Percentiles rank a stretch among this genome's conserved stretches.
These are phyloP conservation scores for Naumovozyma castellii DNA, from an alignment of 805 yeast genomes.

Conservation along the genomic window DNA sequence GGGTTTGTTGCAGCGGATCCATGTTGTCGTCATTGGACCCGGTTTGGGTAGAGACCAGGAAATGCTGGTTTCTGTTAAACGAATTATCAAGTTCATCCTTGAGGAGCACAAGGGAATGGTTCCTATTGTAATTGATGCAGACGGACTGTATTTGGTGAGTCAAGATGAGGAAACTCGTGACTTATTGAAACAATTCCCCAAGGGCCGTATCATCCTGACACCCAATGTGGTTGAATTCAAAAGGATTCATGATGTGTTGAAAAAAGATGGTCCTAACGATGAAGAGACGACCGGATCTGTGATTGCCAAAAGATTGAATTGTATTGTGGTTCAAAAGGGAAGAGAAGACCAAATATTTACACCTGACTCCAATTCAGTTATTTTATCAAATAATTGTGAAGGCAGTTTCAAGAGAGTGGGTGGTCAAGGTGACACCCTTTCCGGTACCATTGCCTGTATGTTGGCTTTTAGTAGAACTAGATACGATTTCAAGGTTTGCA, in stretches of 20 bases:
- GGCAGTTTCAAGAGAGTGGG: slow-evolving; percentile 83
- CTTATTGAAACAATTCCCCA: slow-evolving; percentile 40
- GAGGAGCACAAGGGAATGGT: slow-evolving; percentile 46
- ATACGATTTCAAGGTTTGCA: slow-evolving; percentile 56
- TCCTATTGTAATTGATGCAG: slow-evolving; percentile 86
- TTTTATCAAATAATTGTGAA: slow-evolving; percentile 35
- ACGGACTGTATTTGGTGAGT: slow-evolving; percentile 64
- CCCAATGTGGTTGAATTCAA: slow-evolving; percentile 85
- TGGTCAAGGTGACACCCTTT: slow-evolving; percentile 92
- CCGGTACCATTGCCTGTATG: slow-evolving; percentile 78
- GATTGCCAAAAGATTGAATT: slow-evolving; percentile 19
- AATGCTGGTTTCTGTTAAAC: slow-evolving; percentile 53
- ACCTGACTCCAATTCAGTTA: slow-evolving; percentile 38
- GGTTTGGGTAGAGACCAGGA: slow-evolving; percentile 79
- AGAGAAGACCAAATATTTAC: slow-evolving; percentile 41
- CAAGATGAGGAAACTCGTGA: slow-evolving; percentile 16
- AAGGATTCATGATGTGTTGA: slow-evolving; percentile 53
- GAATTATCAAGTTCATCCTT: slow-evolving; percentile 36
- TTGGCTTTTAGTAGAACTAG: slow-evolving; percentile 66
- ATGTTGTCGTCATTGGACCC: slow-evolving; percentile 83
- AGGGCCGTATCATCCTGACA: slow-evolving; percentile 59
- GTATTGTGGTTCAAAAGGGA: slow-evolving; percentile 57
- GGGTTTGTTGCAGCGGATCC: slow-evolving; percentile 52
- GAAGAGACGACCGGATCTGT: slow-evolving; percentile 20
- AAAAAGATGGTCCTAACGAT: no score